These are phyloP conservation scores for Nakaseomyces nivariensis DNA, from an alignment of 1,139 yeast genomes.

Conservation along the genomic window DNA sequence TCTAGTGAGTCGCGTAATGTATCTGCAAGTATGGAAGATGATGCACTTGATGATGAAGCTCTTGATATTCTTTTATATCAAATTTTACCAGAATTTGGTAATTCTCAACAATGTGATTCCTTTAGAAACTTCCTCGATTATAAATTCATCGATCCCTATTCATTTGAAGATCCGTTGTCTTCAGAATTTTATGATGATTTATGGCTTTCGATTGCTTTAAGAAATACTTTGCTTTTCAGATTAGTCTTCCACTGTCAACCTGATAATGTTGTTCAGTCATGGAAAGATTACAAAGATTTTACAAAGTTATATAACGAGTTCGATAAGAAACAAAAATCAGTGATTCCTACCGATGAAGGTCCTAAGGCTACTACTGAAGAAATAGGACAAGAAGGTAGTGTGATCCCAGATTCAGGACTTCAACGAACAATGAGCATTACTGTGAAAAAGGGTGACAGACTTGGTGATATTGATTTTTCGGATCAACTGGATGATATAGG, in stretches of 20 bases:
- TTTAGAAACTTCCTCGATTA: constrained; percentile 15
- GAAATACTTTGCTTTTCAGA: constrained; percentile 74
- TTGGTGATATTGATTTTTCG: constrained; percentile 7
- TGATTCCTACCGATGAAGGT: constrained; percentile 22
- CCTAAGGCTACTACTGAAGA: constrained; percentile 4
- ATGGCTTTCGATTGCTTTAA: constrained; percentile 79
- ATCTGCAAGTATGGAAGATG: neutral
- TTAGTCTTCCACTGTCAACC: constrained; percentile 92
- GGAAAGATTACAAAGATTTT: constrained; percentile 81
- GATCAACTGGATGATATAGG: constrained; percentile 4
- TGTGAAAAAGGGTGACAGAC: constrained; percentile 3
- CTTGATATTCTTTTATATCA: constrained; percentile 37
- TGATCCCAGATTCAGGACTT: constrained; percentile 9
- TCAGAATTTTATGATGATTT: constrained; percentile 72
- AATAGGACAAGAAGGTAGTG: constrained; percentile 6
- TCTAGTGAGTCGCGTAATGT: neutral
- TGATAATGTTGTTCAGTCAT: constrained; percentile 73
- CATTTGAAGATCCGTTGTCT: constrained; percentile 76
- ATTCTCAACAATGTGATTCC: neutral
- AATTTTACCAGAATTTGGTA: constrained; percentile 8
- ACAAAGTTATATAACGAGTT: constrained; percentile 50
- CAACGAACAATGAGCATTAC: constrained; percentile 5
- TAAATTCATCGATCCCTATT: constrained; percentile 72
- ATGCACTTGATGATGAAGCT: constrained; percentile 36
- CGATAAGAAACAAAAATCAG: constrained; percentile 38